Evolutionary conservation across 169 alveolate genomes (phyloP).

Genomic region (Cystoisospora suis): DNA sequence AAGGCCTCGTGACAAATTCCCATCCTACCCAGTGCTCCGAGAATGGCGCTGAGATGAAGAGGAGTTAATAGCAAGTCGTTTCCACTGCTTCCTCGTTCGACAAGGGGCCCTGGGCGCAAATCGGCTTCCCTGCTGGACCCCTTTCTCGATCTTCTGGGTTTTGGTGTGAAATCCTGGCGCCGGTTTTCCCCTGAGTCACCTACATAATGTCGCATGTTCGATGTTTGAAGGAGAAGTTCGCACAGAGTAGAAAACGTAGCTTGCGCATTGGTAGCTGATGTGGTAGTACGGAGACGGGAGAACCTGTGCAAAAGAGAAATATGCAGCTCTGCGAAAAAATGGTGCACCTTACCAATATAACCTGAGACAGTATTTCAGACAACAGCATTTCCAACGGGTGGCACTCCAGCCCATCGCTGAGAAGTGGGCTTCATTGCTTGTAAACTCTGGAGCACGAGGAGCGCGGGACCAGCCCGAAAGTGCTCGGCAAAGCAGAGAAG

Average conservation of each 20-base stretch:
- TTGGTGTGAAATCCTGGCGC: no score
- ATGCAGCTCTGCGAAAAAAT: no score
- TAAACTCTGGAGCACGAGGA: no score
- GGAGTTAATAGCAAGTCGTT: background rate
- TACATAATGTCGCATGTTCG: background rate
- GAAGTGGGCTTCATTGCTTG: no score
- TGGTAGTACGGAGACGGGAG: background rate
- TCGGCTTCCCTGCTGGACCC: background rate
- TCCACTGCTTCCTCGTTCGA: background rate
- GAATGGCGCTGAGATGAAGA: background rate
- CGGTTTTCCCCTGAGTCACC: background rate
- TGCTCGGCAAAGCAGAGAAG: no score
- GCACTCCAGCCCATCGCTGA: no score
- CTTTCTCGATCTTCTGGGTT: background rate
- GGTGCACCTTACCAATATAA: no score
- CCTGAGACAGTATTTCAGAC: no score
- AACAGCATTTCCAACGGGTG: no score
- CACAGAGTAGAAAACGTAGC: background rate
- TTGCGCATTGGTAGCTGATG: background rate
- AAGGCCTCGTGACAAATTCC: background rate
- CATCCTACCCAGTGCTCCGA: conserved; percentile 14
- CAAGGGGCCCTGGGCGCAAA: background rate
- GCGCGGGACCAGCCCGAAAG: no score
- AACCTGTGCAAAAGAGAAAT: background rate
- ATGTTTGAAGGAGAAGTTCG: background rate